Percentiles rank a stretch among this genome's conserved stretches.
These are phyloP conservation scores for Eucalyptus cloeziana DNA, from an alignment of 345 rosid species.

Conservation along the genomic window DNA sequence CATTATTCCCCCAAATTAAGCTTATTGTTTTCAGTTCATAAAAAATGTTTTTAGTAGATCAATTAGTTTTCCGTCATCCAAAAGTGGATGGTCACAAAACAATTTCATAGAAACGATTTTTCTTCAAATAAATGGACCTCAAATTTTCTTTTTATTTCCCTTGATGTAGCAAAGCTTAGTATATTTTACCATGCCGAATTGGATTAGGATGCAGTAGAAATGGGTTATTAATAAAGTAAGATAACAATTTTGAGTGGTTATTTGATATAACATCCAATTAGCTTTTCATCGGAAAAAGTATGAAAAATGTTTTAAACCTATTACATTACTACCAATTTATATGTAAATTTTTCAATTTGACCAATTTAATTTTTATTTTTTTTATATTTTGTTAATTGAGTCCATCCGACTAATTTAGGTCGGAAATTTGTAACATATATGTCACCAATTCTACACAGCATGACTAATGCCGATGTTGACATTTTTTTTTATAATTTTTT, in stretches of 20 bases:
- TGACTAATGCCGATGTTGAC: too few species aligned
- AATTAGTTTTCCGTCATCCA: too few species aligned
- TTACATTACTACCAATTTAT: too few species aligned
- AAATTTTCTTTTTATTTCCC: background rate
- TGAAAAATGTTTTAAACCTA: rapidly evolving
- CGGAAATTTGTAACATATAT: rapidly evolving
- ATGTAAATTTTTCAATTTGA: rapidly evolving
- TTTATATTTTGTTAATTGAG: too few species aligned
- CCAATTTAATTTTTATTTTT: too few species aligned
- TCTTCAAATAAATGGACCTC: too few species aligned
- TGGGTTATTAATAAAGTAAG: background rate
- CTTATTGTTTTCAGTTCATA: too few species aligned
- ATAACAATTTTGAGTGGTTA: background rate
- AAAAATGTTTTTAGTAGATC: too few species aligned
- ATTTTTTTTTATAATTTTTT: too few species aligned
- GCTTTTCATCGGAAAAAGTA: background rate
- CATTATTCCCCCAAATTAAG: rapidly evolving
- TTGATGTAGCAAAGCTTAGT: background rate
- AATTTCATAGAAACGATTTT: too few species aligned
- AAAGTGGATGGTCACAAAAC: too few species aligned
- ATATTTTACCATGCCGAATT: rapidly evolving
- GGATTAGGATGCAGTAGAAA: background rate
- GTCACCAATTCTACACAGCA: too few species aligned
- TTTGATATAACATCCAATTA: background rate
- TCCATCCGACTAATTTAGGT: rapidly evolving